Evolutionary conservation across 495 filamentous ascomycete species (phyloP), one percentile per base, ranked within the genome.

Genomic region (Penicillium tannophilum): DNA sequence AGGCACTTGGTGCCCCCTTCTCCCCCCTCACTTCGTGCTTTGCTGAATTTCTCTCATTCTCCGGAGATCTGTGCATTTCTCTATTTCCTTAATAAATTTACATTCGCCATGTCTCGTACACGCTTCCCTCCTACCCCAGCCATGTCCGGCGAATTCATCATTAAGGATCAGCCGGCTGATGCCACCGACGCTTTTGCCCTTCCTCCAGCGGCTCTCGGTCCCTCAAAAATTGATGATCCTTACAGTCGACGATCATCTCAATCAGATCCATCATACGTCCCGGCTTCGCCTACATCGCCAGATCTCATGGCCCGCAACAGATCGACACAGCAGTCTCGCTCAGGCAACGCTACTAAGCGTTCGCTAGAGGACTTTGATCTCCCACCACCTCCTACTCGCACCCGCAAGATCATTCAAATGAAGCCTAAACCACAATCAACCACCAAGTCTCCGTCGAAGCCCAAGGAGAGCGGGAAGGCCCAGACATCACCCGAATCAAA

Each of bases 381-480:
- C 4, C 94, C 94, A 20, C 94, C 95, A 4, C 94, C 94, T 16
- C 94, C 94, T 0, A 95, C 93, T 12, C 81, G 94, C 49, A 90
- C 91, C 30, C 86, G 95, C 62, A 97, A 92, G 77, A 98, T 98
- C 68, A 98, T 98, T 50, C 94, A 98, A 74, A 97, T 98, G 94
- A 95, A 96, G 71, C 79, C 74, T 11, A 82, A 79, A 61, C 47
- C 73, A 0, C 68, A 66, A 8, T 20, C 71, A 10, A 31, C 65
- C 8, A 62, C 58, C 19, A 77, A 73, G 53, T 26, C 68, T 30
- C 55, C 69, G 0, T 30, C 67, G 8, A 70, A 59, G 41, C 52
- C 66, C 17, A 72, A 71, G 42, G 71, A 73, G 2, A 68, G 19
- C 16, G 59, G 47, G 47, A 79, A 77, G 24, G 30, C 71, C 19